A percentile compares a stretch with the other conserved stretches of the same genome.
Evolutionary conservation across 805 yeast species (phyloP).

Genomic region (Candida ulmi): DNA sequence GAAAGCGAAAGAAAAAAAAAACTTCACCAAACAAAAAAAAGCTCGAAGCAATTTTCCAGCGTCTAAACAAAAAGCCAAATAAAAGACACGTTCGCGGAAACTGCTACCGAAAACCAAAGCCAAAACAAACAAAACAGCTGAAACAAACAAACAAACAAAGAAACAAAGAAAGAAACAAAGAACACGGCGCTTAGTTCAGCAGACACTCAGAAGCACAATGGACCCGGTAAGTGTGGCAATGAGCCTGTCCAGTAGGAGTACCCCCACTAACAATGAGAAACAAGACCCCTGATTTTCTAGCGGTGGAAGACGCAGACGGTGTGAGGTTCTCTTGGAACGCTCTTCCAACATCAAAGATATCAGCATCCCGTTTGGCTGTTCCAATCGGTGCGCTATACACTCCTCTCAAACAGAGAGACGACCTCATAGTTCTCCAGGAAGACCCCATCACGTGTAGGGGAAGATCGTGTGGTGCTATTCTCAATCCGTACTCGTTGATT

Average conservation of each 20-base stretch:
- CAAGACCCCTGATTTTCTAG: conserved; percentile 4
- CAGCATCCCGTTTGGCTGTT: not conserved
- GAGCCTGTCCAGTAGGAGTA: too few relatives aligned
- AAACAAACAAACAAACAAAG: too few relatives aligned
- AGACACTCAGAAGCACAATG: too few relatives aligned
- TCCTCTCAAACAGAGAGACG: conserved; percentile 45
- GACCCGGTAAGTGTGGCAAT: not conserved
- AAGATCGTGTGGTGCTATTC: conserved; percentile 40
- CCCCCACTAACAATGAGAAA: not conserved
- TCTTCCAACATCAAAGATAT: not conserved
- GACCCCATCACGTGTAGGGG: conserved; percentile 45
- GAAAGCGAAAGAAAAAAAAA: too few relatives aligned
- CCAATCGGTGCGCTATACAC: conserved; percentile 16
- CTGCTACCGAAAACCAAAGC: too few relatives aligned
- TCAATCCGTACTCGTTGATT: conserved; percentile 44
- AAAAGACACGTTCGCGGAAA: too few relatives aligned
- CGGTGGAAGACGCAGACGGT: conserved; percentile 13
- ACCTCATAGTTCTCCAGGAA: conserved; percentile 30
- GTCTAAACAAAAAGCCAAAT: too few relatives aligned
- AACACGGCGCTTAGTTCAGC: too few relatives aligned
- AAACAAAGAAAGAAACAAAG: too few relatives aligned
- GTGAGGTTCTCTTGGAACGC: not conserved
- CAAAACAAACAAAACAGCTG: too few relatives aligned
- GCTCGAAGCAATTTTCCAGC: too few relatives aligned
- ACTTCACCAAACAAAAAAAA: too few relatives aligned